phyloP scores from a whole-genome alignment of 2,329 filamentous ascomycete genomes.

The Penicillium brevicompactum region DNA sequence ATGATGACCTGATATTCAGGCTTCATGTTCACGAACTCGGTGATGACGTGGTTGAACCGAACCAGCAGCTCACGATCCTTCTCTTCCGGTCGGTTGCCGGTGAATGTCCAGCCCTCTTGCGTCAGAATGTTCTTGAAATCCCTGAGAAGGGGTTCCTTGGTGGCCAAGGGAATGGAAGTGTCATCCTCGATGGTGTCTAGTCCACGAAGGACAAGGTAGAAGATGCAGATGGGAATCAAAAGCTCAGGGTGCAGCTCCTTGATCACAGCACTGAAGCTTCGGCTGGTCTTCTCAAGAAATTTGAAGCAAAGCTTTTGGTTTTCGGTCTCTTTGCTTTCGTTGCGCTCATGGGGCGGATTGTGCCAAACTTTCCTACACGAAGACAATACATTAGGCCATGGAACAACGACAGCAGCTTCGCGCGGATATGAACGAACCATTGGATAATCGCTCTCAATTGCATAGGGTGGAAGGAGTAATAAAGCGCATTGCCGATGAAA shows the following conservation, averaged over 20 bases:
- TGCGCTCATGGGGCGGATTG: constrained; percentile 83
- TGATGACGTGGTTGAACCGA: constrained; percentile 84
- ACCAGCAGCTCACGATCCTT: constrained; percentile 92
- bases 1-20: constrained; percentile 82
- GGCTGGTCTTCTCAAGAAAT: constrained; percentile 82
- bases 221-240: constrained; percentile 82
- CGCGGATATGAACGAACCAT: constrained; percentile 63
- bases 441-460: constrained; percentile 83
- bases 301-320: constrained; percentile 82
- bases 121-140: constrained; percentile 79
- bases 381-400: constrained; percentile 12
- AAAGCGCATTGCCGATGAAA: constrained; percentile 58
- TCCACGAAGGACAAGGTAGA: constrained; percentile 89
- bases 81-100: constrained; percentile 82
- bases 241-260: constrained; percentile 94
- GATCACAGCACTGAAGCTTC: constrained; percentile 91
- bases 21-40: constrained; percentile 87
- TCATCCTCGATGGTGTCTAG: constrained; percentile 99
- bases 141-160: constrained; percentile 83
- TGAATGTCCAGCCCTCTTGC: constrained; percentile 86
- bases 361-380: constrained; percentile 87
- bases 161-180: constrained; percentile 80
- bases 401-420: constrained; percentile 10
- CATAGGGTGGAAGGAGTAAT: constrained; percentile 73
- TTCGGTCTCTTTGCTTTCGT: constrained; percentile 72